These are phyloP conservation scores for Pythium phragmiticola DNA, from an alignment of 352 stramenopile genomes.

Conservation along the genomic window DNA sequence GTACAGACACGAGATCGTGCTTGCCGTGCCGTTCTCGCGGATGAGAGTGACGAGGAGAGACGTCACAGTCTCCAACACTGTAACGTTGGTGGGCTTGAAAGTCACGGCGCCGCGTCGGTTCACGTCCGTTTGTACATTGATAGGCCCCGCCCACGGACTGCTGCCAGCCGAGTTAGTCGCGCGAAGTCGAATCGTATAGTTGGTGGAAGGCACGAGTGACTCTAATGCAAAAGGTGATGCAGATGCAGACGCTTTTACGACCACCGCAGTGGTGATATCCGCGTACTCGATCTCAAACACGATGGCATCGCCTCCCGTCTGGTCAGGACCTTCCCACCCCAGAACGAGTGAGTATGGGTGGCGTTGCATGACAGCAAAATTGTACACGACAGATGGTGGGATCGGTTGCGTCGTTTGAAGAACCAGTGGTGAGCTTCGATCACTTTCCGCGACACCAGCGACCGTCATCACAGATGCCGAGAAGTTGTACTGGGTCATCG, in stretches of 20 bases:
- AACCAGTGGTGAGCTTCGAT: constrained; percentile 25
- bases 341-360: constrained; percentile 39
- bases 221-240: constrained; percentile 25
- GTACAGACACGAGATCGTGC: constrained; percentile 42
- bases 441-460: constrained; percentile 32
- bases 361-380: constrained; percentile 24
- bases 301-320: constrained; percentile 43
- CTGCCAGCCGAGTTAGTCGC: constrained; percentile 39
- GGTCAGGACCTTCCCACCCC: constrained; percentile 35
- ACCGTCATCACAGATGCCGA: constrained; percentile 32
- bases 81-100: constrained; percentile 21
- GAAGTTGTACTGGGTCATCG: constrained; percentile 37
- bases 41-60: constrained; percentile 36
- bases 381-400: constrained; percentile 37
- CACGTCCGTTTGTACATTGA: constrained; percentile 41
- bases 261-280: background rate
- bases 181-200: constrained; percentile 38
- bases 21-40: constrained; percentile 47
- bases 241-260: background rate
- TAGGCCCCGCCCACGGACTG: constrained; percentile 33
- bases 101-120: constrained; percentile 40
- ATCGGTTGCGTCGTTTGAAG: constrained; percentile 36
- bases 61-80: constrained; percentile 44
- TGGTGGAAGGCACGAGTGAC: constrained; percentile 32
- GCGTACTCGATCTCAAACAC: constrained; percentile 38